phyloP scores from a whole-genome alignment of 2,329 filamentous ascomycete genomes.

The Alternaria novae-zelandiae region DNA sequence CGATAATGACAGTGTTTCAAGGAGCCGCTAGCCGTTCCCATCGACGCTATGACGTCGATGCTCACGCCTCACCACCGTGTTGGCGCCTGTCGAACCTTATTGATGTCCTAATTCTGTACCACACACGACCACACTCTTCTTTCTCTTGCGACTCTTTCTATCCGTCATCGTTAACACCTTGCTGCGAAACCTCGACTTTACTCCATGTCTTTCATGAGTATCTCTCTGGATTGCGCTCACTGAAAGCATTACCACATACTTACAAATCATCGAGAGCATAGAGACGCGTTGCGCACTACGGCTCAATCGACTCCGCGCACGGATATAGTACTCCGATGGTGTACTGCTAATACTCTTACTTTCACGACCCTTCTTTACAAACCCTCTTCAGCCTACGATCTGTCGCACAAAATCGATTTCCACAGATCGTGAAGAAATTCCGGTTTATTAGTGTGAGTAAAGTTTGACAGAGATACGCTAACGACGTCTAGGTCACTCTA shows the following conservation, averaged over 20 bases:
- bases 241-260: not conserved
- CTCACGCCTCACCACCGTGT: not conserved
- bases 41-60: not conserved
- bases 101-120: not conserved
- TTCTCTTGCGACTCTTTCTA: not conserved
- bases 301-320: not conserved
- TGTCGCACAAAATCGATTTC: not conserved
- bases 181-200: not conserved
- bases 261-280: not conserved
- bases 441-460: not conserved
- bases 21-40: not conserved
- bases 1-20: not conserved
- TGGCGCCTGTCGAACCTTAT: not conserved
- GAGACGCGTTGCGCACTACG: not conserved
- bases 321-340: not conserved
- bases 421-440: not conserved
- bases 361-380: not conserved
- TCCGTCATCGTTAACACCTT: not conserved
- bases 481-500: not conserved
- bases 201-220: not conserved
- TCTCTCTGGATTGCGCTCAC: not conserved
- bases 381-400: not conserved
- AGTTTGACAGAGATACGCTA: not conserved
- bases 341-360: not conserved
- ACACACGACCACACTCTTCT: not conserved